These are phyloP conservation scores for Recurvomyces mirabilis DNA, from an alignment of 495 filamentous ascomycete species.

Conservation along the genomic window DNA sequence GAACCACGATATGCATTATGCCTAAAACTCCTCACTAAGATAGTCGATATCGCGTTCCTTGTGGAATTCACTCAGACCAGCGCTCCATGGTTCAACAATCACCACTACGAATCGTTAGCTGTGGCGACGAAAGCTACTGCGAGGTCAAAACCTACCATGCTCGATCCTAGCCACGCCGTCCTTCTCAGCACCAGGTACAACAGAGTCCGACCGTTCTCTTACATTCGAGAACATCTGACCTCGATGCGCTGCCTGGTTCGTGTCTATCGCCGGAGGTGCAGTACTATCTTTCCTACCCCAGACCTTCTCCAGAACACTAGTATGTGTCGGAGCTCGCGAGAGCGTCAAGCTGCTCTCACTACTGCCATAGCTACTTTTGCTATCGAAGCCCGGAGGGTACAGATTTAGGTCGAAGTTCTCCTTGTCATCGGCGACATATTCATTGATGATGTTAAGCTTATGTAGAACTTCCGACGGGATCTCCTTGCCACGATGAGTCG, in stretches of 20 bases:
- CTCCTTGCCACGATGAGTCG: conserved; percentile 12
- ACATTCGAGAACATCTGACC: not conserved
- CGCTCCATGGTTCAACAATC: conserved; percentile 9
- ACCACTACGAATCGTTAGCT: not conserved
- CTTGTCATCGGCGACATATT: conserved; percentile 13
- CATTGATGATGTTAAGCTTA: conserved; percentile 16
- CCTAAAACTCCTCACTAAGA: conserved; percentile 12
- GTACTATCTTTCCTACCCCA: conserved; percentile 9
- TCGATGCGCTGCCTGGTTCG: not conserved
- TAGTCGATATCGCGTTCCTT: conserved; percentile 11
- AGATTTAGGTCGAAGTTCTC: conserved; percentile 20
- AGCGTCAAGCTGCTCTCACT: not conserved
- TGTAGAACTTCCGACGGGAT: conserved; percentile 1
- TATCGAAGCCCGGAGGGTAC: conserved; percentile 4
- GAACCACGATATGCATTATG: no score
- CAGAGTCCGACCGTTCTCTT: conserved; percentile 14
- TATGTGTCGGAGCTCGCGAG: conserved; percentile 5
- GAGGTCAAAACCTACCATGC: conserved; percentile 2
- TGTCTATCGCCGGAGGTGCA: not conserved
- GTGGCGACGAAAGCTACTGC: not conserved
- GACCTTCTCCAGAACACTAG: conserved; percentile 5
- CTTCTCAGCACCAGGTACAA: conserved; percentile 1
- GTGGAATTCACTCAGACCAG: conserved; percentile 11
- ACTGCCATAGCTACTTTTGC: not conserved
- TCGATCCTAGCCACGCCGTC: not conserved